A percentile compares a stretch with the other conserved stretches of the same genome.
phyloP scores from a whole-genome alignment of 148 eudicot genomes.

The Camellia lanceoleosa region DNA sequence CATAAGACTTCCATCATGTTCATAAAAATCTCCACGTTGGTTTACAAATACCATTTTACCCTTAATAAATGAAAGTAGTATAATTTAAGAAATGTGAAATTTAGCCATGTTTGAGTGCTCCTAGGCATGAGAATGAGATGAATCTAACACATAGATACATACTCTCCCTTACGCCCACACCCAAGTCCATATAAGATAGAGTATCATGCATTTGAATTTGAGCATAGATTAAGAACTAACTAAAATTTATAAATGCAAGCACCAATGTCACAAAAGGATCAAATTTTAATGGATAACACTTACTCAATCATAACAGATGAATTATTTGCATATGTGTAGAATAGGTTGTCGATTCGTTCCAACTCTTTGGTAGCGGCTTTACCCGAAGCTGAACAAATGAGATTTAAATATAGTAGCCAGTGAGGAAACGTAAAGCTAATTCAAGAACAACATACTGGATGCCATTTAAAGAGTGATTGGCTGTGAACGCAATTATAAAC shows the following conservation, averaged over 20 bases:
- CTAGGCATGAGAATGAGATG: too few relatives aligned
- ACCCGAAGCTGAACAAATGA: constrained; percentile 53
- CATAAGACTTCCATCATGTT: too few relatives aligned
- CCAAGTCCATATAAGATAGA: too few relatives aligned
- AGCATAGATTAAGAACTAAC: background rate
- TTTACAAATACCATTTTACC: too few relatives aligned
- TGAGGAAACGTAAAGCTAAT: constrained; percentile 4
- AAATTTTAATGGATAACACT: constrained; percentile 27
- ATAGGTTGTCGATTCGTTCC: constrained; percentile 79
- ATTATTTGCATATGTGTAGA: constrained; percentile 62
- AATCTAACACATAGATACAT: too few relatives aligned
- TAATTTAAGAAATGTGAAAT: too few relatives aligned
- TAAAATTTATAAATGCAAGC: background rate
- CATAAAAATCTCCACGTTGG: too few relatives aligned
- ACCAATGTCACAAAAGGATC: background rate
- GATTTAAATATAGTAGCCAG: constrained; percentile 1
- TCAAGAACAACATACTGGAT: constrained; percentile 7
- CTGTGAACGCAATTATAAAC: background rate
- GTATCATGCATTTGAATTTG: background rate
- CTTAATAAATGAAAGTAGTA: too few relatives aligned
- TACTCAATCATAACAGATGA: constrained; percentile 76
- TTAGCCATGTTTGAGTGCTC: too few relatives aligned
- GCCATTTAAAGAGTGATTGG: background rate
- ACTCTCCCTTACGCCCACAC: too few relatives aligned
- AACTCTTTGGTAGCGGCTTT: constrained; percentile 74